phyloP scores from a whole-genome alignment of 805 yeast genomes.

The Schwanniomyces occidentalis region DNA sequence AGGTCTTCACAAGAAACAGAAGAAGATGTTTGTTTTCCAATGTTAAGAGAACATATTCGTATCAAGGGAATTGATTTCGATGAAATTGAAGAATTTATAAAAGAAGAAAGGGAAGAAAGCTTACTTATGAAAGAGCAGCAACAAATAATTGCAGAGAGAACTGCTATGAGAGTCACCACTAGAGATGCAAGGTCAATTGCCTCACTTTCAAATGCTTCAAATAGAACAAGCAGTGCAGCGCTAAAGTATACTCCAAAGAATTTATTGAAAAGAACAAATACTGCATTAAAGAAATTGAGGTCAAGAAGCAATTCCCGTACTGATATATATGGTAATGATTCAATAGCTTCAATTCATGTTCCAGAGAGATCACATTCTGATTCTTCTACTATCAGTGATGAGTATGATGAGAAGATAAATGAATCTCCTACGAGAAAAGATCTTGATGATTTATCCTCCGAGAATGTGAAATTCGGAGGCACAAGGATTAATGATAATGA shows the following conservation, averaged over 20 bases:
- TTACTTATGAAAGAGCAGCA: conserved; percentile 23
- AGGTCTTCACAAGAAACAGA: conserved; percentile 88
- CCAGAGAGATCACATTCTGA: conserved; percentile 16
- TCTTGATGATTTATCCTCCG: conserved; percentile 23
- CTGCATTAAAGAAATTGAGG: conserved; percentile 7
- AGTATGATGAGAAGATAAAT: conserved; percentile 12
- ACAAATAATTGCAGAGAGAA: conserved; percentile 22
- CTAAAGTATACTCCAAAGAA: conserved; percentile 61
- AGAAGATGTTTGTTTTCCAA: conserved; percentile 97
- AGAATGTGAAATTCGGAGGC: conserved; percentile 42
- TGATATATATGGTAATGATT: conserved; percentile 2
- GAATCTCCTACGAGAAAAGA: conserved; percentile 5
- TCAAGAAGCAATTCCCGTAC: conserved; percentile 4
- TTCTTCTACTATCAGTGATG: conserved; percentile 23
- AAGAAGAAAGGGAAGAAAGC: conserved; percentile 55
- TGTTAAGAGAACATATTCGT: conserved; percentile 62
- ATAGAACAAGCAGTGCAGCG: conserved; percentile 51
- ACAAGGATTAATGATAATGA: conserved; percentile 32
- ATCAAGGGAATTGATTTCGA: conserved; percentile 85
- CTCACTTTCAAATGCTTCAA: conserved; percentile 12
- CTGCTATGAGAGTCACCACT: conserved; percentile 14
- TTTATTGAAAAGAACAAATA: conserved; percentile 20
- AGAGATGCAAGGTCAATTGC: conserved; percentile 13
- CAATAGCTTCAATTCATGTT: conserved; percentile 1
- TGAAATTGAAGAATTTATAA: conserved; percentile 81